These are phyloP conservation scores for Porphyrellus cyaneotinctus DNA, from an alignment of 768 basidiomycete species.

Conservation along the genomic window DNA sequence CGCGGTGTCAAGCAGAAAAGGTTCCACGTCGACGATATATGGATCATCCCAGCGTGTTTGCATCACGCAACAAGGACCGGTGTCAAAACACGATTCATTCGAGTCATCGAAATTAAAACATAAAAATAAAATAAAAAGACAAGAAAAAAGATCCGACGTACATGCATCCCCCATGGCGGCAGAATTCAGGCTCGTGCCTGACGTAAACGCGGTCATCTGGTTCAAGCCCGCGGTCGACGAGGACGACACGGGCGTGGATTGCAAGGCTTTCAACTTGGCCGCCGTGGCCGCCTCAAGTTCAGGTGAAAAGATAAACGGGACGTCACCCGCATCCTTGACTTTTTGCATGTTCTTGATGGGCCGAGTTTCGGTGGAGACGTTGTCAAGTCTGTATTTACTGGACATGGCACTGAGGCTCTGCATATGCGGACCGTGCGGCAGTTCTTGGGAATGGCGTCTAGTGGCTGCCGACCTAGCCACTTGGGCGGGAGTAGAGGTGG, in stretches of 20 bases:
- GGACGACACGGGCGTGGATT: constrained; percentile 9
- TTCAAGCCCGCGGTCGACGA: background rate
- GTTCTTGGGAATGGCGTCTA: constrained; percentile 22
- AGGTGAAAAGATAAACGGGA: constrained; percentile 30
- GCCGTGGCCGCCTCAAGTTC: constrained; percentile 30
- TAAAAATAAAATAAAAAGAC: background rate
- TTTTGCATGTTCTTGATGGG: constrained; percentile 14
- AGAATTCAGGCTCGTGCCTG: constrained; percentile 16
- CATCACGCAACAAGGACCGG: background rate
- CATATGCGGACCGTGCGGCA: constrained; percentile 15
- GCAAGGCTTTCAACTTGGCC: constrained; percentile 26
- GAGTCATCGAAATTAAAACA: background rate
- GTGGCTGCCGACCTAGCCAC: constrained; percentile 6
- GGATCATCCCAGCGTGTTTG: constrained; percentile 1
- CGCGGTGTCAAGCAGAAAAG: background rate
- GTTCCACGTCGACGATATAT: constrained; percentile 1
- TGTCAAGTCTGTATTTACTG: constrained; percentile 22
- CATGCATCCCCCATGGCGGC: constrained; percentile 22
- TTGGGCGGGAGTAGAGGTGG: background rate
- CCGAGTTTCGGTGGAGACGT: constrained; percentile 10
- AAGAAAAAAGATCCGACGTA: constrained; percentile 20
- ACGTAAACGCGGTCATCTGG: constrained; percentile 20
- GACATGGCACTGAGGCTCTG: constrained; percentile 26
- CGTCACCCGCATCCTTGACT: constrained; percentile 30
- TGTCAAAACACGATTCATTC: background rate